These are phyloP conservation scores for Cantharellus cinnabarinus DNA, from an alignment of 768 basidiomycete genomes.

Conservation along the genomic window DNA sequence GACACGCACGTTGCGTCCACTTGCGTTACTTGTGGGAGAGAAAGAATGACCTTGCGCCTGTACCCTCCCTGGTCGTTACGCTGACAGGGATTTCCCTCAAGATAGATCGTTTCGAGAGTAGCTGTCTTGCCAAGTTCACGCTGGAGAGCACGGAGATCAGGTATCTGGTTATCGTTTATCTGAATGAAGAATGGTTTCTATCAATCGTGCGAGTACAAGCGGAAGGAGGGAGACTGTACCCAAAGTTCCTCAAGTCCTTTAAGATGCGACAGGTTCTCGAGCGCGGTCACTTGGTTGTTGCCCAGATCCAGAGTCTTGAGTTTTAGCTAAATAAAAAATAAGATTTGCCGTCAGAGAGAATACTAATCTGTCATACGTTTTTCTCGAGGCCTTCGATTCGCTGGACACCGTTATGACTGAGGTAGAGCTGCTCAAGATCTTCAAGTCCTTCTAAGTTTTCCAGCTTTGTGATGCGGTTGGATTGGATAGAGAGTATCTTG, in stretches of 20 bases:
- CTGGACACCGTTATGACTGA: constrained; percentile 83
- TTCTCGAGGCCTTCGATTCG: constrained; percentile 66
- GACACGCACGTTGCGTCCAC: constrained; percentile 82
- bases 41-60: constrained; percentile 72
- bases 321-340: constrained; percentile 23
- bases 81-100: constrained; percentile 91
- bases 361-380: constrained; percentile 33
- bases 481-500: constrained; percentile 75
- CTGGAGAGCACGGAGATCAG: constrained; percentile 46
- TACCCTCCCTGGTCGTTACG: constrained; percentile 54
- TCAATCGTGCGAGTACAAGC: not conserved
- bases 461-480: constrained; percentile 78
- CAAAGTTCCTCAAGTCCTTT: constrained; percentile 74
- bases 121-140: constrained; percentile 37
- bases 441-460: constrained; percentile 57
- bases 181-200: constrained; percentile 16
- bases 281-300: constrained; percentile 55
- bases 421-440: constrained; percentile 71
- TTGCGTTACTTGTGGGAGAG: constrained; percentile 74
- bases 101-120: constrained; percentile 70
- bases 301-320: constrained; percentile 77
- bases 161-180: constrained; percentile 78
- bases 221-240: constrained; percentile 28
- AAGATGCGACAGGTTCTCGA: constrained; percentile 73
- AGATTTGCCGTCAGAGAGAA: not conserved